Evolutionary conservation across 495 filamentous ascomycete species (phyloP), one percentile per base, ranked within the genome.

Genomic region (Penicillium cataractarum): DNA sequence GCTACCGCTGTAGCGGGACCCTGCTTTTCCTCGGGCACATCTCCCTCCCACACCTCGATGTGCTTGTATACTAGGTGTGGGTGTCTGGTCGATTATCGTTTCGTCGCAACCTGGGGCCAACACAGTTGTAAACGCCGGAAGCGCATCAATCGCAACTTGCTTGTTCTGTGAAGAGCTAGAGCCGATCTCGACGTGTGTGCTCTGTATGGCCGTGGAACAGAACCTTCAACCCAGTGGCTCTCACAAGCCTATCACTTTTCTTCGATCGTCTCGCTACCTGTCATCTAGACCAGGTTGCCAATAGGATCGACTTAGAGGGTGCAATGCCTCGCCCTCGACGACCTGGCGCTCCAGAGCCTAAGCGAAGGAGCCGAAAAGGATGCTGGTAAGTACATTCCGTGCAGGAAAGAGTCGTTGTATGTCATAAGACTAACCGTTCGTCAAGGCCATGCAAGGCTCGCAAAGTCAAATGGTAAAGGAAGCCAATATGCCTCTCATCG

Each of bases 381-480:
- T 96, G 92, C 76, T 93, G 91, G 92, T 93, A 76, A 80, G 87
- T 81, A 19, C 10, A 3, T 32, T 15, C 12, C 29, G 12, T 24
- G n/a, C 15, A 31, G 2, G 26, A 13, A 26, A 5, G 26, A 33
- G 17, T 32, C 8, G 15, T 2, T 21, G 6, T 26, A 2, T 21
- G 19, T 6, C 22, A 42, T 19, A 19, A 44, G 17, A 44, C 65
- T 71, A 50, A 70, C 21, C 26, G 13, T 22, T 19, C 17, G 15
- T 8, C 26, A 37, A 92, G 90, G 89, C 89, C 89, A 22, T 96
- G 92, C 78, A 96, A 96, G 75, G 84, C 87, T 57, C 84, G 90
- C 55, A 96, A 94, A 72, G 87, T 95, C 63, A 95, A 96, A 80
- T 95, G 92, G 83, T 84, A 78, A 67, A 17, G 35, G 67, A 65